Base-by-base conservation (phyloP, 176 grass and related monocot genomes). In the Urochloa ruziziensis region DNA sequence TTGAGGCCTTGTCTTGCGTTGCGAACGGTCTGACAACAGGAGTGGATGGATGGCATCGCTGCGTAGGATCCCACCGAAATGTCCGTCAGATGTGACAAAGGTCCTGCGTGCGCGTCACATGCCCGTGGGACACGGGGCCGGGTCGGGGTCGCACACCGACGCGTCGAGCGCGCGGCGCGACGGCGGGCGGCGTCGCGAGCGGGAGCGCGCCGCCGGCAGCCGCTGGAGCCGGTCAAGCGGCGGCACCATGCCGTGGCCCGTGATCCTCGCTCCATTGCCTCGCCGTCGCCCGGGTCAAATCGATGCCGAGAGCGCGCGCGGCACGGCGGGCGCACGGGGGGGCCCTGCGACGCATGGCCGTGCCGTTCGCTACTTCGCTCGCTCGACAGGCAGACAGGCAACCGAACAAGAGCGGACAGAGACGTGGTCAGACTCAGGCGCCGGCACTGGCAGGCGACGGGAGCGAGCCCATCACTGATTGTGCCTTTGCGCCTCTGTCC, bases 381-480 rank as follows among this genome's bases (percentile, higher is more conserved):
- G 39, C 4, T 51, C 23, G 54, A 42, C 35, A 3, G 24, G n/a
- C 53, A 15, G 47, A 61, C 57, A 51, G 17, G 28, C 27, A 23
- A 73, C 10, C 69, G 27, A 49, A 18, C 42, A 30, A 42, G 33
- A 42, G 33, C 11, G 23, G 18, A 44, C n/a, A 56, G 24, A 16
- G 36, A 49, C 60, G 32, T 43, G 24, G 28, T 29, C 75, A 63
- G 57, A 19, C n/a, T 29, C 75, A 63, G 57, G 12, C n/a, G 2
- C 40, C 14, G 70, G 7, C n/a, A n/a, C n/a, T n/a, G 25, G 16
- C 15, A 17, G 36, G 30, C 51, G 23, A 17, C 2, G 17, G 1
- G 16, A 52, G 49, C 2, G 13, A 42, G 37, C n/a, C 75, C 56
- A 46, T 74, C 74, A 80, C 68, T 89, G 34, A 87, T 84, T 62